Conservation (phyloP, 78 protist species). For the Monocercomonoides exilis region DNA sequence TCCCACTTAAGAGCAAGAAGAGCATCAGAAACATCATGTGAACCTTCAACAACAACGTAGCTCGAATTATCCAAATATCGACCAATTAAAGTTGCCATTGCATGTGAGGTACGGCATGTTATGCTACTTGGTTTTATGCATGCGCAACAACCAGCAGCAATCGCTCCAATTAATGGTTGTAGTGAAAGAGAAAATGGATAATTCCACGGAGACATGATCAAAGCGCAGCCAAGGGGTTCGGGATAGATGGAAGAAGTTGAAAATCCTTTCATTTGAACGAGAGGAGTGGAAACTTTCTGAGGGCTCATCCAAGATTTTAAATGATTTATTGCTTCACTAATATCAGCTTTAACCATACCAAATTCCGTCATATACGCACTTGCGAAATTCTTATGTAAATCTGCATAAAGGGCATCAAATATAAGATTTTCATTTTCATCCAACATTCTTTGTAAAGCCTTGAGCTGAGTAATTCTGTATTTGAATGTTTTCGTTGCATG, state of each 20-base stretch:
- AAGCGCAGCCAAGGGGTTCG: conserved; percentile 76
- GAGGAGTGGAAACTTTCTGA: not conserved
- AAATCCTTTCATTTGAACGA: not conserved
- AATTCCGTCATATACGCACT: not conserved
- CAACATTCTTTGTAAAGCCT: not conserved
- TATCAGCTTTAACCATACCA: not conserved
- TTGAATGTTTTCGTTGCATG: not conserved
- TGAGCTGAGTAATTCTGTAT: not conserved
- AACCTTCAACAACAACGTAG: conserved; percentile 38
- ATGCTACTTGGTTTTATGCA: conserved; percentile 65
- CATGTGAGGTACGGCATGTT: conserved; percentile 14
- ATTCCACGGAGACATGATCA: conserved; percentile 84
- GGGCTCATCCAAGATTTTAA: not conserved
- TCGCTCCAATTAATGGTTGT: conserved; percentile 60
- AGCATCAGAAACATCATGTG: conserved; percentile 19
- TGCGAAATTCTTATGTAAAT: not conserved
- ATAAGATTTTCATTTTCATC: not conserved
- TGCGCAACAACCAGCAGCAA: conserved; percentile 80
- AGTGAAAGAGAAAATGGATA: conserved; percentile 52
- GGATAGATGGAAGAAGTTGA: not conserved
- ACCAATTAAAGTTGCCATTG: conserved; percentile 29
- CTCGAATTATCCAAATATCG: conserved; percentile 27
- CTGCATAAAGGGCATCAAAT: not conserved
- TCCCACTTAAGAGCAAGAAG: conserved; percentile 55
- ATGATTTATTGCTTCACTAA: not conserved